phyloP scores from a whole-genome alignment of 495 filamentous ascomycete species.

The Penicillium robsamsonii region DNA sequence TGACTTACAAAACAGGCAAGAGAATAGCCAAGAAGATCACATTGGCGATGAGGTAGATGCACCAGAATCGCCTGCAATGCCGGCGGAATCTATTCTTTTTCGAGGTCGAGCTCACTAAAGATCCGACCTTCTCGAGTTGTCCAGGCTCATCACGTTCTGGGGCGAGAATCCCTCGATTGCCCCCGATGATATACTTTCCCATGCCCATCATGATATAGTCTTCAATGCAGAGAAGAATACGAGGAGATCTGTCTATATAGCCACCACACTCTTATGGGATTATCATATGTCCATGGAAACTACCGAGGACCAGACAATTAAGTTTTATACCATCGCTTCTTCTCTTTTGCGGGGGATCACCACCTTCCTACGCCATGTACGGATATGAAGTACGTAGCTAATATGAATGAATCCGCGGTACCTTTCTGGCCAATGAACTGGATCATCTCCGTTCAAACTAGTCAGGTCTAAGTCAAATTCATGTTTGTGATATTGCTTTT shows the following conservation, averaged over 20 bases:
- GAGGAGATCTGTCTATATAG: conserved; percentile 1
- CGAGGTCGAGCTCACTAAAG: conserved; percentile 13
- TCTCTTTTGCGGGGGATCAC: conserved; percentile 8
- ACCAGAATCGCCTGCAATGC: conserved; percentile 42
- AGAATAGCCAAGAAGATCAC: conserved; percentile 42
- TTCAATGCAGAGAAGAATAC: not conserved
- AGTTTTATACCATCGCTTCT: conserved; percentile 1
- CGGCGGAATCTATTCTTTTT: conserved; percentile 23
- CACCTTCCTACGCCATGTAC: not conserved
- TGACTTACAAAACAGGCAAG: conserved; percentile 35
- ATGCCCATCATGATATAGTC: not conserved
- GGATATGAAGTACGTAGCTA: not conserved
- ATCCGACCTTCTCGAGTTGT: conserved; percentile 21
- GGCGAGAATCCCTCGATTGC: conserved; percentile 4
- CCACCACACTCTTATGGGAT: not conserved
- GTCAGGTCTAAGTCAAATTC: not conserved
- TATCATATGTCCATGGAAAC: conserved; percentile 7
- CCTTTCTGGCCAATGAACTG: not conserved
- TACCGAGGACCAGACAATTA: conserved; percentile 4
- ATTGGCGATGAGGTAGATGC: conserved; percentile 35
- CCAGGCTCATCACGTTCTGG: conserved; percentile 6
- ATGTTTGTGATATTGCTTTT: not conserved
- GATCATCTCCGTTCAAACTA: not conserved
- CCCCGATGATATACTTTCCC: conserved; percentile 9
- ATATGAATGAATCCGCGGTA: not conserved